These are phyloP conservation scores for Plasmodium ovale DNA, from an alignment of 169 alveolate species.

Conservation along the genomic window DNA sequence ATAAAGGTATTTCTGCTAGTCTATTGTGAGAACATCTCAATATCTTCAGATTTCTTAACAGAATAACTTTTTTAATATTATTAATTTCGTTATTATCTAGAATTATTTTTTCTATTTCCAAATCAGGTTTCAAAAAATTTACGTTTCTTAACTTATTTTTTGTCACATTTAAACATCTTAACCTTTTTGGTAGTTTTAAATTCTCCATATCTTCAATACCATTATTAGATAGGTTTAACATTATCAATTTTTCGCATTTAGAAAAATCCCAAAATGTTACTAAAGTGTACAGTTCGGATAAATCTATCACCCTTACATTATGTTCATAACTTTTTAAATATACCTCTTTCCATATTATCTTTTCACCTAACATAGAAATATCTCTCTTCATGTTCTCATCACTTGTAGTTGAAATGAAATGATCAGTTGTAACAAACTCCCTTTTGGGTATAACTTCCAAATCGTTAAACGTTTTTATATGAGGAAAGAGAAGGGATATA, in stretches of 20 bases:
- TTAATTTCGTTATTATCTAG: constrained; percentile 33
- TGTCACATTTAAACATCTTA: constrained; percentile 29
- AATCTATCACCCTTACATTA: constrained; percentile 3
- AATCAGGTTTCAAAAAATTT: constrained; percentile 17
- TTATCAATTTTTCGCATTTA: constrained; percentile 4
- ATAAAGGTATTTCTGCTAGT: constrained; percentile 23
- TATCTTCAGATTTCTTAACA: constrained; percentile 25
- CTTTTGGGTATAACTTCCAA: constrained; percentile 72
- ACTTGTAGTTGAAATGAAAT: not conserved
- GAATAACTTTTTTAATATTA: constrained; percentile 10
- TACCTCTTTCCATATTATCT: constrained; percentile 4
- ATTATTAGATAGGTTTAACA: constrained; percentile 34
- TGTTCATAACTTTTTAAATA: not conserved
- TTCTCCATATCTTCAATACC: constrained; percentile 29
- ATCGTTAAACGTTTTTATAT: constrained; percentile 77
- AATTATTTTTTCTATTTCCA: constrained; percentile 18
- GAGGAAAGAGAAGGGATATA: constrained; percentile 76
- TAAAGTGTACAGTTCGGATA: constrained; percentile 22
- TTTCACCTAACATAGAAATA: not conserved
- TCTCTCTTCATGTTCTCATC: not conserved
- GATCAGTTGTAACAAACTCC: constrained; percentile 76
- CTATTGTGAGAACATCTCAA: constrained; percentile 54
- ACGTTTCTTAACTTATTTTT: constrained; percentile 23
- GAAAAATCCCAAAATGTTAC: constrained; percentile 3
- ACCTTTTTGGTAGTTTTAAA: constrained; percentile 23